These are phyloP conservation scores for Trypanosoma vivax DNA, from an alignment of 208 protist species.

Conservation along the genomic window DNA sequence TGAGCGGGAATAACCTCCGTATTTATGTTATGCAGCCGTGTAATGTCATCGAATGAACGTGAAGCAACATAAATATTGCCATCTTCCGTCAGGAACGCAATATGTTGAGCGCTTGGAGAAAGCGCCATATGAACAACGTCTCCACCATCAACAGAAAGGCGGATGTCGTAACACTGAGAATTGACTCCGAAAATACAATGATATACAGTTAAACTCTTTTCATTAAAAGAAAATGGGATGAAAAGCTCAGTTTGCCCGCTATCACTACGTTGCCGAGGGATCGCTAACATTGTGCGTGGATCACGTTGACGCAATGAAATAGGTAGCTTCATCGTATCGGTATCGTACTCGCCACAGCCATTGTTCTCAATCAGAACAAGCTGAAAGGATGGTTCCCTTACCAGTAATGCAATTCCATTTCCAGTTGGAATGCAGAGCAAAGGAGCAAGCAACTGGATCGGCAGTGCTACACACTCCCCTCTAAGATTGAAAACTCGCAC, in stretches of 20 bases:
- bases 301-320: slow-evolving; percentile 9
- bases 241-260: slow-evolving; percentile 32
- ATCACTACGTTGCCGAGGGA: slow-evolving; percentile 26
- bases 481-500: slow-evolving; percentile 55
- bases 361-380: slow-evolving; percentile 11
- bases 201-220: slow-evolving; percentile 22
- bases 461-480: slow-evolving; percentile 21
- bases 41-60: slow-evolving; percentile 52
- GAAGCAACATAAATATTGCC: slow-evolving; percentile 50
- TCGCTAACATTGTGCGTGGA: slow-evolving; percentile 14
- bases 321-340: slow-evolving; percentile 7
- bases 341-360: slow-evolving; percentile 5
- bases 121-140: slow-evolving; percentile 47
- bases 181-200: slow-evolving; percentile 23
- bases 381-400: neutral
- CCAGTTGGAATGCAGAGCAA: slow-evolving; percentile 28
- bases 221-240: slow-evolving; percentile 20
- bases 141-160: slow-evolving; percentile 54
- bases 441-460: slow-evolving; percentile 30
- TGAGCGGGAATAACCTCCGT: slow-evolving; percentile 24
- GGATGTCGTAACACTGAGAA: slow-evolving; percentile 28
- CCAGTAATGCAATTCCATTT: slow-evolving; percentile 37
- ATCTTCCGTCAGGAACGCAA: slow-evolving; percentile 57
- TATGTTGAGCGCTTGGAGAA: slow-evolving; percentile 30
- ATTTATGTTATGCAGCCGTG: slow-evolving; percentile 25